These are phyloP conservation scores for Penicillium sclerotiorum DNA, from an alignment of 2,329 filamentous ascomycete genomes.

Conservation along the genomic window DNA sequence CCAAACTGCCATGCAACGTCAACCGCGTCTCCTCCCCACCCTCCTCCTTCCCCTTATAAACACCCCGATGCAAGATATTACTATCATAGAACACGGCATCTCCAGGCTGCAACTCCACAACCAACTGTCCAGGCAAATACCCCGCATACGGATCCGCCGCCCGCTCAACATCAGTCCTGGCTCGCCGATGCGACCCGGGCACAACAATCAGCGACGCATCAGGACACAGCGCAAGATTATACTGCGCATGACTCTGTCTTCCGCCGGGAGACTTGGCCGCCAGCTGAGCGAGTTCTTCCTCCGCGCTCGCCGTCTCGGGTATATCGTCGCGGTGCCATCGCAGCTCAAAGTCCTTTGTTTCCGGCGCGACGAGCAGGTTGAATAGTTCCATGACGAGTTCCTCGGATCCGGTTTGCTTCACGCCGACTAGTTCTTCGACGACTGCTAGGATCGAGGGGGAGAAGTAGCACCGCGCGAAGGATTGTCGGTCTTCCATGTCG, in stretches of 20 bases:
- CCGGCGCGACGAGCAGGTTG: constrained; percentile 78
- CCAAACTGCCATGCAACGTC: constrained; percentile 49
- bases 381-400: constrained; percentile 83
- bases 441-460: constrained; percentile 63
- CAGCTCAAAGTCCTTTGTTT: constrained; percentile 68
- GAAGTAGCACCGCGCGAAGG: constrained; percentile 74
- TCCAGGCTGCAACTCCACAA: constrained; percentile 69
- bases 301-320: constrained; percentile 62
- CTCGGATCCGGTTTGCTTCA: constrained; percentile 46
- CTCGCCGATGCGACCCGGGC: constrained; percentile 72
- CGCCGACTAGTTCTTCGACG: constrained; percentile 65
- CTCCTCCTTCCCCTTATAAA: constrained; percentile 44
- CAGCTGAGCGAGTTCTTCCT: constrained; percentile 68
- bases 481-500: constrained; percentile 60
- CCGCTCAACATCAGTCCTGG: constrained; percentile 71
- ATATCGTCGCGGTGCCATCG: constrained; percentile 89
- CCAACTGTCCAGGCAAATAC: constrained; percentile 63
- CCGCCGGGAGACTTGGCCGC: constrained; percentile 47
- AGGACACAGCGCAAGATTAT: constrained; percentile 79
- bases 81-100: constrained; percentile 89
- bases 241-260: constrained; percentile 74
- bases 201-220: constrained; percentile 75
- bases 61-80: constrained; percentile 68
- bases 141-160: constrained; percentile 66
- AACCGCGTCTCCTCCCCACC: constrained; percentile 41